phyloP scores from a whole-genome alignment of 1,284 basidiomycete genomes.

The Athelia sp. region DNA sequence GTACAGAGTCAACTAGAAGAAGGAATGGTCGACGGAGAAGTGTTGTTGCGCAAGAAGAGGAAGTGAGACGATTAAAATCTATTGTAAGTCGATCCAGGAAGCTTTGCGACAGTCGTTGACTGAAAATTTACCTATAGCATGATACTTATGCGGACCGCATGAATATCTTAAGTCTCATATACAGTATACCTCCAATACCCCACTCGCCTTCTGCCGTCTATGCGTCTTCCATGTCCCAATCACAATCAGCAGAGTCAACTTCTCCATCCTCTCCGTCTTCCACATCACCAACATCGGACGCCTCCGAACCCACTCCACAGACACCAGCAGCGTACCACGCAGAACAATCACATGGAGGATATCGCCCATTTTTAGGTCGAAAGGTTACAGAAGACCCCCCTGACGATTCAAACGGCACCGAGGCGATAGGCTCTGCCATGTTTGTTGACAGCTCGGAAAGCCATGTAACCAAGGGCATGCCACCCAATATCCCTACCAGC shows the following conservation, averaged over 20 bases:
- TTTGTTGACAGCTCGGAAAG: constrained; percentile 26
- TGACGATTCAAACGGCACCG: constrained; percentile 33
- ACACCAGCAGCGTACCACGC: constrained; percentile 29
- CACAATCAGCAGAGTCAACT: constrained; percentile 46
- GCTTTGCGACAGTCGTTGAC: constrained; percentile 10
- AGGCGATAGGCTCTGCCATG: constrained; percentile 43
- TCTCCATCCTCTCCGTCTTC: constrained; percentile 46
- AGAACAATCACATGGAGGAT: constrained; percentile 32
- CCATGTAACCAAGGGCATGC: neutral
- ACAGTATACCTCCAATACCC: constrained; percentile 71
- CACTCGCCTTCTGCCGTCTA: constrained; percentile 55
- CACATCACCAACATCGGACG: constrained; percentile 48
- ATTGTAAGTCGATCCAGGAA: constrained; percentile 54
- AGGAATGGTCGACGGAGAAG: constrained; percentile 63
- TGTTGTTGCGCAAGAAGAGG: constrained; percentile 80
- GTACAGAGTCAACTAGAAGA: constrained; percentile 50
- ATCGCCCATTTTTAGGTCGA: constrained; percentile 12
- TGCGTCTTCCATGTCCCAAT: constrained; percentile 33
- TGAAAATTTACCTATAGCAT: constrained; percentile 43
- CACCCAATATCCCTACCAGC: constrained; percentile 9
- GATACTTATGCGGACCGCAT: constrained; percentile 86
- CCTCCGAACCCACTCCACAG: constrained; percentile 36
- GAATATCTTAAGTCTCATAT: constrained; percentile 82
- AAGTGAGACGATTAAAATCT: constrained; percentile 72
- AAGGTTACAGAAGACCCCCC: constrained; percentile 21